Evolutionary conservation across 768 basidiomycete genomes (phyloP).

Genomic region (Termitomyces sp.): DNA sequence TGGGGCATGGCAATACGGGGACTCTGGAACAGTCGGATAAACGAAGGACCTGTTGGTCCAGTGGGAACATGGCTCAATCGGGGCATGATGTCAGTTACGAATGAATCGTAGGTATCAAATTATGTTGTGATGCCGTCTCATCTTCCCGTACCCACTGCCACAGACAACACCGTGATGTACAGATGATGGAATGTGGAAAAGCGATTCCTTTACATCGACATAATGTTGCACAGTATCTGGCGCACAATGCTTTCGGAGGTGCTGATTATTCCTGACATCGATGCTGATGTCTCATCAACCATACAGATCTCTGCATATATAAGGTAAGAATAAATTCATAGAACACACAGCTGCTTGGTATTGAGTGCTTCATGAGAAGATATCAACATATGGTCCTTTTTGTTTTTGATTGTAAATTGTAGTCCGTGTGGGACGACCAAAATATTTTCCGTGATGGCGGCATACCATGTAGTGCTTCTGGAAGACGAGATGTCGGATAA

Average conservation of each 20-base stretch:
- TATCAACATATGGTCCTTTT: constrained; percentile 8
- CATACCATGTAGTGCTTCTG: not conserved
- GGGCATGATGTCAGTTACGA: not conserved
- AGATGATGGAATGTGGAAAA: constrained; percentile 31
- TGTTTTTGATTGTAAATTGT: constrained; percentile 7
- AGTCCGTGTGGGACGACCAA: too few species aligned
- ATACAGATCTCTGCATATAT: constrained; percentile 27
- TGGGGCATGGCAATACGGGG: constrained; percentile 50
- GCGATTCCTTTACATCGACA: constrained; percentile 32
- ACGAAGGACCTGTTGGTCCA: constrained; percentile 50
- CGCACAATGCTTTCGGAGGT: constrained; percentile 47
- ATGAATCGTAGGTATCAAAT: not conserved
- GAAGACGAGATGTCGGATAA: too few species aligned
- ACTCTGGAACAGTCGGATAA: constrained; percentile 47
- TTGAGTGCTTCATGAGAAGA: constrained; percentile 1
- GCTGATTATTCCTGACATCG: constrained; percentile 33
- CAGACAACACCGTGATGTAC: constrained; percentile 30
- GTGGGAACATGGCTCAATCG: constrained; percentile 42
- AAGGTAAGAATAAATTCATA: constrained; percentile 22
- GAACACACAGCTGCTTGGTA: not conserved
- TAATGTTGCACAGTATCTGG: constrained; percentile 43
- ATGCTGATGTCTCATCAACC: constrained; percentile 30
- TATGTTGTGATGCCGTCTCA: constrained; percentile 16
- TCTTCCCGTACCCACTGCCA: constrained; percentile 23
- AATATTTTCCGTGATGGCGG: not conserved